Base-by-base conservation (phyloP, 1,284 basidiomycete species). In the Heterobasidion parviporum region DNA sequence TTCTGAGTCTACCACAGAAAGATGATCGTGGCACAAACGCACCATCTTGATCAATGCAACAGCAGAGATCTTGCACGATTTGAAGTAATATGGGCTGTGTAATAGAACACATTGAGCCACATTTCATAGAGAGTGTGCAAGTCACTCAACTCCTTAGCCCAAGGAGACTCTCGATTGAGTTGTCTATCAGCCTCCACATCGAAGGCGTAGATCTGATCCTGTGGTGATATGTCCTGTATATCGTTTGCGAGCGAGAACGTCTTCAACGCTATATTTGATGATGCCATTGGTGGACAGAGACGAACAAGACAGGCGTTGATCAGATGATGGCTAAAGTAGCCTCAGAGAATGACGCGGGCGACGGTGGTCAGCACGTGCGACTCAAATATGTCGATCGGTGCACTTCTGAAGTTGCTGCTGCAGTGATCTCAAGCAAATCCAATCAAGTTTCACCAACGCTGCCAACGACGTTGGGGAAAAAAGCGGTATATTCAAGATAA, bases 31-130 rank as follows among this genome's bases (percentile, higher is more conserved):
- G 12, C 15, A 8, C 41, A 36, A n/a, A 41, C 54, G 36, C 54
- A 94, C 96, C 96, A 99, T 99, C 78, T 99, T 99, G 74, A 98
- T 96, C 61, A 99, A 72, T 7, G 96, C 94, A 34, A 96, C 85
- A 0, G 94, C 94, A 1, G 93, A 96, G 61, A 99, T 96, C 72
- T 91, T 93, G 71, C 96, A 96, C 55, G 85, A 82, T 67, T 92
- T 93, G 75, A 98, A 98, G 75, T 92, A 92, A 65, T 94, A 85
- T 2, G 93, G 92, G 64, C 92, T 93, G 62, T 12, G n/a, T n/a
- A 16, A 51, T 55, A 47, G 51, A 55, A 51, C 16, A 15, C 48
- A 41, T 41, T 41, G 10, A n/a, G n/a, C 12, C 38, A 12, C 38
- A 6, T 41, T 41, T 2, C 38, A 41, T 41, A 41, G 10, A n/a